Evolutionary conservation across 139 green algal genomes (phyloP).

Genomic region (Chlorella sp.): DNA sequence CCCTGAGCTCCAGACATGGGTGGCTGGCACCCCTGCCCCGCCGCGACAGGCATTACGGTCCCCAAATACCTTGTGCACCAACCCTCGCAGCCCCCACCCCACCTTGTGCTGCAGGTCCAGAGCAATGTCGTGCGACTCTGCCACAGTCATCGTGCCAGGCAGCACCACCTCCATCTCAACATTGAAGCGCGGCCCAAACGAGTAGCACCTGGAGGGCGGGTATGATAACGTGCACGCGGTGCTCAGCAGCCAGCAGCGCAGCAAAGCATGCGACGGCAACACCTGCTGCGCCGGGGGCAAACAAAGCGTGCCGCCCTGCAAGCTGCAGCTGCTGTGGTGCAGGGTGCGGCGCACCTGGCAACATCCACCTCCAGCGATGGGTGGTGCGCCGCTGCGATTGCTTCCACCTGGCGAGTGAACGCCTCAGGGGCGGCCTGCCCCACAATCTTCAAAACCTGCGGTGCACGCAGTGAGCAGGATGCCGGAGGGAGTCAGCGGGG

Average conservation of each 20-base stretch:
- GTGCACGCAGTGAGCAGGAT: neutral
- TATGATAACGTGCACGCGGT: too few relatives aligned
- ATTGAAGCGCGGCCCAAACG: slow-evolving; percentile 71
- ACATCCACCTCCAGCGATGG: slow-evolving; percentile 40
- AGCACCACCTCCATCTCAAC: slow-evolving; percentile 86
- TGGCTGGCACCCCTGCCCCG: too few relatives aligned
- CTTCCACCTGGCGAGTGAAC: slow-evolving; percentile 22
- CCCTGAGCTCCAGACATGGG: too few relatives aligned
- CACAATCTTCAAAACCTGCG: slow-evolving; percentile 47
- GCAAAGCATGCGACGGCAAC: too few relatives aligned
- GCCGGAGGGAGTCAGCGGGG: neutral
- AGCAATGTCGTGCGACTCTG: slow-evolving; percentile 76
- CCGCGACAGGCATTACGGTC: too few relatives aligned
- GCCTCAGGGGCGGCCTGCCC: slow-evolving; percentile 19
- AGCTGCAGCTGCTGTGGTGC: too few relatives aligned
- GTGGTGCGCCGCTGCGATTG: slow-evolving; percentile 38
- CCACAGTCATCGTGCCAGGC: slow-evolving; percentile 64
- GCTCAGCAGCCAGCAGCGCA: too few relatives aligned
- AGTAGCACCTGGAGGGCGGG: slow-evolving; percentile 52
- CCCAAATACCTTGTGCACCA: too few relatives aligned
- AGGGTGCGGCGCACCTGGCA: slow-evolving; percentile 31
- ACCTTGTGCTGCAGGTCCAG: slow-evolving; percentile 84
- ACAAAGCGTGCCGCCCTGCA: too few relatives aligned
- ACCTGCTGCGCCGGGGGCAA: too few relatives aligned
- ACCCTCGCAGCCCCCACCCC: neutral